Conservation (phyloP, 305 asterid genomes). For the Solanum hybrid region DNA sequence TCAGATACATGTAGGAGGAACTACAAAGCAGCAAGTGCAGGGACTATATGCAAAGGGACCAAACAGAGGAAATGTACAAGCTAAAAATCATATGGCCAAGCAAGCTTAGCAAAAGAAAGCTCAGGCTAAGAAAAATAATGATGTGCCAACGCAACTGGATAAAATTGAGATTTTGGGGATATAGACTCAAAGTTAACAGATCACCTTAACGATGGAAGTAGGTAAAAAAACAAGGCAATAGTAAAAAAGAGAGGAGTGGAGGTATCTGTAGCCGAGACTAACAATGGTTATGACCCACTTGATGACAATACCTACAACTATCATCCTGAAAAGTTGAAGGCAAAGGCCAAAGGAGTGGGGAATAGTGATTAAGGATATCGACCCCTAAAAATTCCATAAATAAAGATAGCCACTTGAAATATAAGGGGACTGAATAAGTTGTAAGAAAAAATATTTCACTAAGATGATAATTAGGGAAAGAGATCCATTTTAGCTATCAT, state of each 20-base stretch:
- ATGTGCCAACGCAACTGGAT: too few species aligned
- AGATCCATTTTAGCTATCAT: not conserved
- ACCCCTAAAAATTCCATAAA: not conserved
- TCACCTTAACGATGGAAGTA: not conserved
- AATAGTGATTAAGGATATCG: not conserved
- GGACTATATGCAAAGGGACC: not conserved
- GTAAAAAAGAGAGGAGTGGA: not conserved
- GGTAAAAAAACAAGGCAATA: not conserved
- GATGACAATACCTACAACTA: not conserved
- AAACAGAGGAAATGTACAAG: not conserved
- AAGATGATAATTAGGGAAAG: not conserved
- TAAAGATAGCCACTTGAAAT: not conserved
- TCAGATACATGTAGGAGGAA: not conserved
- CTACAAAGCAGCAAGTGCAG: not conserved
- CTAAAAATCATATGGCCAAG: not conserved
- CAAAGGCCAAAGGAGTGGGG: not conserved
- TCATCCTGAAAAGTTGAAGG: not conserved
- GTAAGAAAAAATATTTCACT: not conserved
- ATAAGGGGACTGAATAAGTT: not conserved
- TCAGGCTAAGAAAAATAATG: not conserved
- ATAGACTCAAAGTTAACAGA: not conserved
- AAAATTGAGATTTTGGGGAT: not conserved
- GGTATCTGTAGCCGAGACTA: not conserved
- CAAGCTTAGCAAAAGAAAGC: not conserved
- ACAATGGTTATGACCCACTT: not conserved